A percentile compares a stretch with the other conserved stretches of the same genome.
These are phyloP conservation scores for Colletotrichum abscissum DNA, from an alignment of 2,329 filamentous ascomycete genomes.

Conservation along the genomic window DNA sequence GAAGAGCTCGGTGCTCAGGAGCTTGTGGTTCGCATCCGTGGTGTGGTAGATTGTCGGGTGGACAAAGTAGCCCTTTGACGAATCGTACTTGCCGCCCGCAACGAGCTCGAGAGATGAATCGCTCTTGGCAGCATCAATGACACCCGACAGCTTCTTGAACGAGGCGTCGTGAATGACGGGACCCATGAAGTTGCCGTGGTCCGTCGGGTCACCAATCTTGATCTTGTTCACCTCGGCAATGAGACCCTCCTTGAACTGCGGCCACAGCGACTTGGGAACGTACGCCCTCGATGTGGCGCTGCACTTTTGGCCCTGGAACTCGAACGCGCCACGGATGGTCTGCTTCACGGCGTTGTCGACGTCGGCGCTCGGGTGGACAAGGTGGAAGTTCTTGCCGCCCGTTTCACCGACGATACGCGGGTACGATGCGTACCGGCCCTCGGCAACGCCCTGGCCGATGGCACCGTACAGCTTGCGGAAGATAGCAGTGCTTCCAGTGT, in stretches of 20 bases:
- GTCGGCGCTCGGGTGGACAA: constrained; percentile 82
- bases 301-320: constrained; percentile 94
- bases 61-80: constrained; percentile 83
- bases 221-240: constrained; percentile 76
- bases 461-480: constrained; percentile 90
- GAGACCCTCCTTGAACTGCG: constrained; percentile 75
- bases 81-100: constrained; percentile 81
- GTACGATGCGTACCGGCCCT: constrained; percentile 86
- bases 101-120: constrained; percentile 80
- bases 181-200: constrained; percentile 84
- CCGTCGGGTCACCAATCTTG: constrained; percentile 74
- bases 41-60: constrained; percentile 86
- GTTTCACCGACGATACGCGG: constrained; percentile 92
- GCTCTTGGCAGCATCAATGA: constrained; percentile 83
- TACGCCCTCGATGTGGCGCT: constrained; percentile 86
- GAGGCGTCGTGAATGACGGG: constrained; percentile 86
- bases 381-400: constrained; percentile 93
- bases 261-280: constrained; percentile 80
- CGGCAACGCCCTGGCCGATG: constrained; percentile 83
- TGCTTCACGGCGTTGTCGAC: constrained; percentile 82
- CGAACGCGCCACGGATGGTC: constrained; percentile 88
- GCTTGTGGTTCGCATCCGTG: constrained; percentile 77
- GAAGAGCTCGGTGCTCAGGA: constrained; percentile 84
- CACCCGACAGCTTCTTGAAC: constrained; percentile 82
- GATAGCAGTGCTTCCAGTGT: constrained; percentile 91